Conservation (phyloP, 2,329 filamentous ascomycete species). For the Elsinoe australis region DNA sequence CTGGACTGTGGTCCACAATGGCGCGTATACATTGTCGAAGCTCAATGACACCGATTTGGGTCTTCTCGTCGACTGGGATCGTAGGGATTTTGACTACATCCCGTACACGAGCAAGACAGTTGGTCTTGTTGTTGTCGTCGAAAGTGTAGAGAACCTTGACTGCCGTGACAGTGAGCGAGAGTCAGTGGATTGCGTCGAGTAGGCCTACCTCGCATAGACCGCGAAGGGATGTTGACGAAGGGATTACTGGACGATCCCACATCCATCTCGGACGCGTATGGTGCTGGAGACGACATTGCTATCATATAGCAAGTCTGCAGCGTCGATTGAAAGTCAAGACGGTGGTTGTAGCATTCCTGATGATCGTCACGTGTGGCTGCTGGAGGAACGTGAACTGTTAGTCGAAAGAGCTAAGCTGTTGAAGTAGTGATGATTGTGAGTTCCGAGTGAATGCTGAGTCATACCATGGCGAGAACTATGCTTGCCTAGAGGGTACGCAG, state of each 20-base stretch:
- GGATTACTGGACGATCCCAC: slow-evolving; percentile 20
- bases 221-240: slow-evolving; percentile 31
- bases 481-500: not conserved
- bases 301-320: not conserved
- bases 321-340: not conserved
- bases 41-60: slow-evolving; percentile 78
- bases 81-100: slow-evolving; percentile 73
- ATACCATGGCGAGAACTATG: not conserved
- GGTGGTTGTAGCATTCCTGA: slow-evolving; percentile 1
- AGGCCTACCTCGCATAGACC: slow-evolving; percentile 40
- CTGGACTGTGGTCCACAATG: slow-evolving; percentile 70
- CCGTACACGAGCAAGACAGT: slow-evolving; percentile 80
- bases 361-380: not conserved
- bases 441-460: slow-evolving; percentile 8
- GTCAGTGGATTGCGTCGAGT: not conserved
- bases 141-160: slow-evolving; percentile 98
- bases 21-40: slow-evolving; percentile 80
- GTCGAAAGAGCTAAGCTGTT: not conserved
- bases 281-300: slow-evolving; percentile 21
- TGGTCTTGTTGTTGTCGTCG: slow-evolving; percentile 77
- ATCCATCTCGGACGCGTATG: slow-evolving; percentile 18
- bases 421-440: slow-evolving; percentile 3
- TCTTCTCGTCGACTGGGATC: slow-evolving; percentile 69
- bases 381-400: not conserved
- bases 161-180: slow-evolving; percentile 32